phyloP scores from a whole-genome alignment of 768 basidiomycete species.

The Lepiota venenata region DNA sequence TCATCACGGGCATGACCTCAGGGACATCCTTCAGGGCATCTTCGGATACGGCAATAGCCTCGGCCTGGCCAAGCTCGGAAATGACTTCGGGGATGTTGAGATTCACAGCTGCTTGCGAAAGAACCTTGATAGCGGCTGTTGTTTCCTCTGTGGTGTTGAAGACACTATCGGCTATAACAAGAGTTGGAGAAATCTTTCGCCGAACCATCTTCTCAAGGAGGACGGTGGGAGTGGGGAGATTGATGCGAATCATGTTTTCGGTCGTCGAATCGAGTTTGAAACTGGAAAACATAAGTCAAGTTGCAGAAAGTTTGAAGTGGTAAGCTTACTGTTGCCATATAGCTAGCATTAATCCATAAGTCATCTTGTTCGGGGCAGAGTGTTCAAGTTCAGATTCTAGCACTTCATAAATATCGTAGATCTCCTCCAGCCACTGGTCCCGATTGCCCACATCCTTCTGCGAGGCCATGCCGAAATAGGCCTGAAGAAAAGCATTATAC shows the following conservation, averaged over 20 bases:
- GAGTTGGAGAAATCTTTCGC: conserved; percentile 45
- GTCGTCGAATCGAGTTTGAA: conserved; percentile 33
- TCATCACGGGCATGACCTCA: conserved; percentile 58
- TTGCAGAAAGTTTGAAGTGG: not conserved
- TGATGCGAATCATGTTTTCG: conserved; percentile 14
- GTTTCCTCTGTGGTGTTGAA: conserved; percentile 56
- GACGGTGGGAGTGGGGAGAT: conserved; percentile 21
- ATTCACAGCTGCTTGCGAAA: conserved; percentile 51
- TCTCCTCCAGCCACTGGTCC: conserved; percentile 58
- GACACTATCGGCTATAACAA: conserved; percentile 55
- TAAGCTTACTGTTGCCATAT: conserved; percentile 29
- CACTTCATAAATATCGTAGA: conserved; percentile 54
- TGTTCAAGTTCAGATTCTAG: conserved; percentile 50
- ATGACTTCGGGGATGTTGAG: conserved; percentile 12
- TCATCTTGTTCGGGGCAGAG: conserved; percentile 47
- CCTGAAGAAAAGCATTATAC: conserved; percentile 66
- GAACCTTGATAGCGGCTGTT: conserved; percentile 45
- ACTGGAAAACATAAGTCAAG: conserved; percentile 19
- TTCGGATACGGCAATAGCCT: conserved; percentile 35
- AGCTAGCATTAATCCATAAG: conserved; percentile 70
- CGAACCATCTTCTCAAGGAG: conserved; percentile 45
- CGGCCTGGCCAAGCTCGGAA: conserved; percentile 28
- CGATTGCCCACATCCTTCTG: conserved; percentile 39
- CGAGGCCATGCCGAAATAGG: conserved; percentile 58
- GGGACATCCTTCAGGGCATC: conserved; percentile 53